Conservation (phyloP, 768 basidiomycete species). For the Goffeauzyma gilvescens region DNA sequence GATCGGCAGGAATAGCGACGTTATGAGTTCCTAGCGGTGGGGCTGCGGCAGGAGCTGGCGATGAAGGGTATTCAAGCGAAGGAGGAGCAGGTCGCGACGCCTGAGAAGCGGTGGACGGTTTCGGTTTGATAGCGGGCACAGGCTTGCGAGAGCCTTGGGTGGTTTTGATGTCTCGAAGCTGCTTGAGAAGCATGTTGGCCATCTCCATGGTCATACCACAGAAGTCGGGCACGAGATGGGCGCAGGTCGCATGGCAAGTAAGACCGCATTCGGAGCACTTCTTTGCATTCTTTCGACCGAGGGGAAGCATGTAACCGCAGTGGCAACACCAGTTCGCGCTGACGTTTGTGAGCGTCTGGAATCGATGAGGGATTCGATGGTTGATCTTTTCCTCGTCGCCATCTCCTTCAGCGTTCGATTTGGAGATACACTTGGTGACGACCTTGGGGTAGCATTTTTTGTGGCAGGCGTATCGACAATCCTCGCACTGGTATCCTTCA, state of each 20-base stretch:
- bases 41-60: conserved; percentile 14
- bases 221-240: conserved; percentile 95
- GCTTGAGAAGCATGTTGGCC: conserved; percentile 74
- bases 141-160: conserved; percentile 30
- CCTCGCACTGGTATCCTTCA: conserved; percentile 95
- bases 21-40: conserved; percentile 19
- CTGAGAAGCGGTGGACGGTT: conserved; percentile 17
- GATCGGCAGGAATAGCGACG: conserved; percentile 15
- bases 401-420: conserved; percentile 83
- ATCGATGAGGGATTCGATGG: conserved; percentile 95
- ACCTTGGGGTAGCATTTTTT: conserved; percentile 98
- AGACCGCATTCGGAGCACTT: conserved; percentile 91
- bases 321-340: conserved; percentile 99
- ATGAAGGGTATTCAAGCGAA: conserved; percentile 11
- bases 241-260: conserved; percentile 92
- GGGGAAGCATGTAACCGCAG: conserved; percentile 91
- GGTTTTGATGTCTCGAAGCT: conserved; percentile 74
- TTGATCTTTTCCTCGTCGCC: conserved; percentile 97
- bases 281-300: conserved; percentile 89
- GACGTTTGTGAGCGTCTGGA: conserved; percentile 88
- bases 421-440: conserved; percentile 97
- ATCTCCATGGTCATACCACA: conserved; percentile 99
- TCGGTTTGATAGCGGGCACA: conserved; percentile 1
- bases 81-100: conserved; percentile 14
- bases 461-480: conserved; percentile 96